Base-by-base conservation (phyloP, 257 asterid species). In the Asclepias syriaca region DNA sequence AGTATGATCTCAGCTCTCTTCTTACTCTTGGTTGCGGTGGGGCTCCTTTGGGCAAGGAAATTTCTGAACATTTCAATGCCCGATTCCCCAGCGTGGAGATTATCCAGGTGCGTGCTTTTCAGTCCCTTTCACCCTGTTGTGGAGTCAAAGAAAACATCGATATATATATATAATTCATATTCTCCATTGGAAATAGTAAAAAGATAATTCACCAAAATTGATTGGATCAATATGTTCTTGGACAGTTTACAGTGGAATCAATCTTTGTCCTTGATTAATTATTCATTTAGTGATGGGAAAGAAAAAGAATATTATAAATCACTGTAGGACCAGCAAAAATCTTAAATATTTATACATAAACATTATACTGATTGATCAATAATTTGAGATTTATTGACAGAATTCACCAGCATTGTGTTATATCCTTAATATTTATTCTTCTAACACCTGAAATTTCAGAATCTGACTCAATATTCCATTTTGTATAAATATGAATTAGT, bases 11-110 rank as follows among this genome's bases (percentile, higher is more conserved):
- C 72, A 82, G 90, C 77, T 91, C 98, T 3, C 81, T 93, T 19
- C 87, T 57, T 81, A 2, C 39, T 29, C 72, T 93, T 55, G 87
- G 88, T 50, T 84, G 89, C 87, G 98, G 98, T 70, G 98, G 98
- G 64, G 98, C 97, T 13, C 93, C 98, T 77, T 90, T 93, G 0
- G 98, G 98, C 27, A 89, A 81, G 85, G 97, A 91, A 78, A 85
- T 86, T 29, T 71, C 88, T 6, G 89, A 83, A 79, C 78, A 76
- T 75, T 91, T 93, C 77, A 82, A 70, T 58, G 81, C 79, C 40
- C 85, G 81, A 34, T 93, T 91, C 66, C 93, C 96, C 4, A 40
- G 80, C 74, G 88, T 84, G 65, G 86, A 83, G 60, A 82, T 93
- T 74, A 3, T 72, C 4, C 96, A 89, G 94, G 98, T 91, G 83